These are phyloP conservation scores for Crithidia expoeki DNA, from an alignment of 208 protist species.

Conservation along the genomic window DNA sequence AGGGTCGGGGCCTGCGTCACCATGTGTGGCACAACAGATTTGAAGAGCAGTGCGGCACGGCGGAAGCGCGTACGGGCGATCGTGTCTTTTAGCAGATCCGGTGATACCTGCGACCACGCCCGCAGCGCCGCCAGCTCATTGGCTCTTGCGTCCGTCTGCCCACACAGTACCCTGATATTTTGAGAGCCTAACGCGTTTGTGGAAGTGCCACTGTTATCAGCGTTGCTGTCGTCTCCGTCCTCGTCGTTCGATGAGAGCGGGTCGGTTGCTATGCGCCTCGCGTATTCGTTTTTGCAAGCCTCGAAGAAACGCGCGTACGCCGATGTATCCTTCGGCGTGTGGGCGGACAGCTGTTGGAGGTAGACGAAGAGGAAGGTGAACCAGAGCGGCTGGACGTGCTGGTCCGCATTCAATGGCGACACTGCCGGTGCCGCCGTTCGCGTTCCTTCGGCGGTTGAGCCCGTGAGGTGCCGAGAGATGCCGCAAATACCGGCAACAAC, in stretches of 20 bases:
- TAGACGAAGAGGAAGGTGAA: constrained; percentile 67
- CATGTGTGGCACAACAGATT: constrained; percentile 63
- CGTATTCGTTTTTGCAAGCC: constrained; percentile 29
- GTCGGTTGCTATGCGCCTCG: background rate
- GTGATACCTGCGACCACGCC: constrained; percentile 42
- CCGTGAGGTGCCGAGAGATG: constrained; percentile 5
- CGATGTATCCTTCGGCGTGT: constrained; percentile 43
- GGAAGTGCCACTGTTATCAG: background rate
- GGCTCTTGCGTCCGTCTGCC: background rate
- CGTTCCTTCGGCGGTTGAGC: too few relatives aligned
- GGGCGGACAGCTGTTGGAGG: constrained; percentile 75
- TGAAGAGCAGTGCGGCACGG: constrained; percentile 70
- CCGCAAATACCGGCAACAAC: constrained; percentile 30
- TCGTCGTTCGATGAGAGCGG: constrained; percentile 1
- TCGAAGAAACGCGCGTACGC: constrained; percentile 52
- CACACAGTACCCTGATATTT: background rate
- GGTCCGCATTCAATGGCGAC: background rate
- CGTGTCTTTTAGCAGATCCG: constrained; percentile 51
- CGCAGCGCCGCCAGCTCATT: constrained; percentile 28
- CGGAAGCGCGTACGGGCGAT: constrained; percentile 66
- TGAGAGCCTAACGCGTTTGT: background rate
- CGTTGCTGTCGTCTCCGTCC: background rate
- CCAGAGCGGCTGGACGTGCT: constrained; percentile 48
- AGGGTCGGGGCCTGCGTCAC: constrained; percentile 56
- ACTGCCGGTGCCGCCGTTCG: too few relatives aligned